Percentiles rank a stretch among this genome's conserved stretches.
Evolutionary conservation across 805 yeast species (phyloP).

Genomic region (Ogataea haglerorum): DNA sequence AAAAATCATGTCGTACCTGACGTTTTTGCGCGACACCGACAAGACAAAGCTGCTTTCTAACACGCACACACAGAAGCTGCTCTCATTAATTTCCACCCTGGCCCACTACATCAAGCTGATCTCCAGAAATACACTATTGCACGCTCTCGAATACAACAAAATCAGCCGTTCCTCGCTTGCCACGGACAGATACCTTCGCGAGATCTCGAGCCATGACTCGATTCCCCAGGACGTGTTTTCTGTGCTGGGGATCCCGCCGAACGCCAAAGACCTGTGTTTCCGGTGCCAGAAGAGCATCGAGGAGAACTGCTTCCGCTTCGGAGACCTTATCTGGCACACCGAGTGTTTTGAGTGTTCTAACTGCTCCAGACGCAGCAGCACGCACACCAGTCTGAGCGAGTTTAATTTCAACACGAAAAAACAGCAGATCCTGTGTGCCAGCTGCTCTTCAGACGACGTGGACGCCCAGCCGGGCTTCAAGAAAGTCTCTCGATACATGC

Average conservation of each 20-base stretch:
- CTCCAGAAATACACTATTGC: conserved; percentile 74
- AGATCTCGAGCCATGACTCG: conserved; percentile 45
- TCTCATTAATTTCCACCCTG: conserved; percentile 81
- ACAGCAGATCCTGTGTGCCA: conserved; percentile 50
- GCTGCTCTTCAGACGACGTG: conserved; percentile 54
- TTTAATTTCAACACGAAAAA: conserved; percentile 42
- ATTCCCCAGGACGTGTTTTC: conserved; percentile 38
- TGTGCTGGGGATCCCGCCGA: conserved; percentile 46
- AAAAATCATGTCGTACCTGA: conserved; percentile 84
- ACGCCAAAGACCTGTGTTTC: conserved; percentile 74
- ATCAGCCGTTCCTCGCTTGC: conserved; percentile 55
- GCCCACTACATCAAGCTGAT: conserved; percentile 90
- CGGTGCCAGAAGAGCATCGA: conserved; percentile 76
- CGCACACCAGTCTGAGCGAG: conserved; percentile 40
- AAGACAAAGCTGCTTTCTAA: conserved; percentile 32
- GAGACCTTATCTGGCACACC: conserved; percentile 75
- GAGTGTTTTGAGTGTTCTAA: conserved; percentile 65
- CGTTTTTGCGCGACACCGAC: conserved; percentile 65
- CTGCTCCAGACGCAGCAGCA: conserved; percentile 46
- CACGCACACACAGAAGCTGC: conserved; percentile 56
- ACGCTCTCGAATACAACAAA: conserved; percentile 68
- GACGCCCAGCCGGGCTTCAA: conserved; percentile 54
- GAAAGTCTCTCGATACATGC: conserved; percentile 64
- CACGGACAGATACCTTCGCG: conserved; percentile 58
- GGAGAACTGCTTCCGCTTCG: conserved; percentile 66